These are phyloP conservation scores for Fusarium veterinarium DNA, from an alignment of 2,329 filamentous ascomycete species.

Conservation along the genomic window DNA sequence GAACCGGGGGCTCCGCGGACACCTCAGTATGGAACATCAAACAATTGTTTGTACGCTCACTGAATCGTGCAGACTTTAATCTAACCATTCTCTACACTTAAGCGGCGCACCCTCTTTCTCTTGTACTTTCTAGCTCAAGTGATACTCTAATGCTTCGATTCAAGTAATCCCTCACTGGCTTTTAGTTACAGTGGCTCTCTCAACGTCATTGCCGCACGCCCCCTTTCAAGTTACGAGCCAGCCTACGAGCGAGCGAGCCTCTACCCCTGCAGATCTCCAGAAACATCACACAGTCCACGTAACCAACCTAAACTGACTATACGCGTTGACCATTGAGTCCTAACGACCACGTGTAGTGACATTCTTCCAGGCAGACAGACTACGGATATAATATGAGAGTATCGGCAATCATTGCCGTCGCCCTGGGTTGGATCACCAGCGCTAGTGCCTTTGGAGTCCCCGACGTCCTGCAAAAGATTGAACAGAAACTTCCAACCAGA, in stretches of 20 bases:
- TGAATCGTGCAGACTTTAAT: constrained; percentile 1
- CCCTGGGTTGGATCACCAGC: constrained; percentile 17
- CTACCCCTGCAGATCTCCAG: constrained; percentile 14
- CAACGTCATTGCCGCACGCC: not conserved
- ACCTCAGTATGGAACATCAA: not conserved
- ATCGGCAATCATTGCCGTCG: not conserved
- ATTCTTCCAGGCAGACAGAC: not conserved
- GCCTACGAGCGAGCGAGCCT: not conserved
- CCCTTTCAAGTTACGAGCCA: constrained; percentile 11
- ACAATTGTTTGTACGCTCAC: not conserved
- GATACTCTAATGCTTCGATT: rapidly evolving
- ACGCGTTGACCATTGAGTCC: constrained; percentile 1
- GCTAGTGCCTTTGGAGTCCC: constrained; percentile 15
- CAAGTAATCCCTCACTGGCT: not conserved
- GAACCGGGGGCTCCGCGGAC: not conserved
- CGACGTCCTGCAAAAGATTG: constrained; percentile 8
- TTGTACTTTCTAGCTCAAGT: not conserved
- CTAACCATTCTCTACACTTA: not conserved
- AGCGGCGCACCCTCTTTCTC: not conserved
- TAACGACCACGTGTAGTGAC: not conserved
- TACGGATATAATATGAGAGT: constrained; percentile 9
- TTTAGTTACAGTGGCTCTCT: not conserved
- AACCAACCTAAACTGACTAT: constrained; percentile 7
- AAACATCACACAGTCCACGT: constrained; percentile 9
- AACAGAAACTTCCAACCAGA: constrained; percentile 8